Evolutionary conservation across 1,284 basidiomycete genomes (phyloP), one percentile per base, ranked within the genome.

Genomic region (Omphalotus olearius): DNA sequence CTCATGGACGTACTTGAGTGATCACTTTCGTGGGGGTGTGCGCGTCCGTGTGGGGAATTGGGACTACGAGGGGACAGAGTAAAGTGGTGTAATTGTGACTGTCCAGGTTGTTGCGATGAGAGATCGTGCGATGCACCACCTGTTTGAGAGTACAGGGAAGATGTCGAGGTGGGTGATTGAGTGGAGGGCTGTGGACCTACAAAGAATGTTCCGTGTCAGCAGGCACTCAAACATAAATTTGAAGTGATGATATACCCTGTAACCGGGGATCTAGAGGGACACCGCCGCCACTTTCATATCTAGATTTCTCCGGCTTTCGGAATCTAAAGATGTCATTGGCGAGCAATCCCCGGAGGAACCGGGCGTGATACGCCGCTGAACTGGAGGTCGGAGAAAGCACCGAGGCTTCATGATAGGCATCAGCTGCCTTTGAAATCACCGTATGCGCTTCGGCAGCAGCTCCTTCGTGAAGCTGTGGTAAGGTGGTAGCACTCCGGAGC

Each of bases 381-480:
- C 78, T 78, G 38, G 78, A 80, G 10, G 78, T 76, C 16, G 77
- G 76, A n/a, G 81, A 82, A 53, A 79, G 67, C 39, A 74, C 66
- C 5, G 85, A 82, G 3, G 84, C 84, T 51, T 83, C 82, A 47
- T 82, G 74, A 62, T 89, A 91, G 0, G 88, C 85, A 59, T 87
- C 82, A 11, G 88, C 85, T 1, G 86, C 82, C 58, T 78, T 75
- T 37, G 73, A 71, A 56, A 91, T 88, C 11, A 80, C 68, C 6
- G 65, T 60, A 60, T 89, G 78, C 26, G 89, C 85, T 51, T 86
- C 79, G 46, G 78, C 69, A 20, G 73, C 72, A 40, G 79, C 80
- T 44, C 74, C 75, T 52, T 81, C 76, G 44, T 74, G 73, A 42
- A 88, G 68, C 58, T 80, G 77, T 38, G 76, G 66, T 47, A 73